phyloP scores from a whole-genome alignment of 257 asterid genomes.

The Primulina huaijiensis region DNA sequence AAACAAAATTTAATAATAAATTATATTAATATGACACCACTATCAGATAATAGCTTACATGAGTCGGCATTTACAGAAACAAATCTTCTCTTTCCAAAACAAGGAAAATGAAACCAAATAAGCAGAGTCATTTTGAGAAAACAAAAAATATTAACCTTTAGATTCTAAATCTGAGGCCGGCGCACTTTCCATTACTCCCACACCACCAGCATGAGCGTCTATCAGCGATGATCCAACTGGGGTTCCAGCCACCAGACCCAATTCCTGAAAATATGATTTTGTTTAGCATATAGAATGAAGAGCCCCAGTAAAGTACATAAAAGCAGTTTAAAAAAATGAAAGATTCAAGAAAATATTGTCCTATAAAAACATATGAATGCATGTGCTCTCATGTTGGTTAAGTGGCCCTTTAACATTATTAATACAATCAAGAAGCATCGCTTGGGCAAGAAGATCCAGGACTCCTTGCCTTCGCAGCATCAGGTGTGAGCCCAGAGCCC shows the following conservation, averaged over 20 bases:
- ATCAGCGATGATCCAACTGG: constrained; percentile 94
- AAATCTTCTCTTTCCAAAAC: neutral
- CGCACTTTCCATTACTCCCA: constrained; percentile 91
- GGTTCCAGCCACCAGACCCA: constrained; percentile 78
- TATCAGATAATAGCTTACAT: neutral
- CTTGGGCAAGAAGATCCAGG: constrained; percentile 21
- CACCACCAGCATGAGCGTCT: constrained; percentile 99
- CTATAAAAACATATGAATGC: constrained; percentile 18
- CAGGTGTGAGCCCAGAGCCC: constrained; percentile 84
- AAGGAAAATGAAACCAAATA: neutral
- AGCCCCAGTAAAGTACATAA: neutral
- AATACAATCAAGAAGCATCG: constrained; percentile 25
- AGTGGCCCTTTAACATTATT: constrained; percentile 18
- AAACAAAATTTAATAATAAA: too few relatives aligned
- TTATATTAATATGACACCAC: neutral
- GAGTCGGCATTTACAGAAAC: neutral
- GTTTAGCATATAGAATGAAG: constrained; percentile 21
- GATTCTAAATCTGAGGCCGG: constrained; percentile 42
- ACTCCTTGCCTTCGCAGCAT: constrained; percentile 88
- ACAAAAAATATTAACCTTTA: constrained; percentile 41
- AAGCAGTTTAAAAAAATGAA: too few relatives aligned
- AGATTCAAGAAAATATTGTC: constrained; percentile 5
- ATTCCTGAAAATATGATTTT: constrained; percentile 53
- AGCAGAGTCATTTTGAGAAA: constrained; percentile 4
- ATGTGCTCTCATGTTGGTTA: constrained; percentile 16